A percentile compares a stretch with the other conserved stretches of the same genome.
These are phyloP conservation scores for Calvatia gigantea DNA, from an alignment of 768 basidiomycete species.

Conservation along the genomic window DNA sequence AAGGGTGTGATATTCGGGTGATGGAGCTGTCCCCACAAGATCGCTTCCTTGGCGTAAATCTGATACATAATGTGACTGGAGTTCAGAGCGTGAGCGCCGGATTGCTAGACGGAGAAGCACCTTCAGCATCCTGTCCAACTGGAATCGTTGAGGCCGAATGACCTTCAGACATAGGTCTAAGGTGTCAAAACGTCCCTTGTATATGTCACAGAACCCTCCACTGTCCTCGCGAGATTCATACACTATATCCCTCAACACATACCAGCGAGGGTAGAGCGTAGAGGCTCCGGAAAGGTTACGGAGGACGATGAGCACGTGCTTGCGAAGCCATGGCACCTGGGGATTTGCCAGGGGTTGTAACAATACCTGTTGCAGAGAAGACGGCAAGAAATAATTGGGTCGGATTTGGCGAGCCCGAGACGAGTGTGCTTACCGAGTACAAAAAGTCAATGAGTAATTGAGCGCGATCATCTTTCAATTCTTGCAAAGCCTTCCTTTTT, in stretches of 20 bases:
- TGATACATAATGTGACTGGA: conserved; percentile 15
- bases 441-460: conserved; percentile 1
- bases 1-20: conserved; percentile 7
- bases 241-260: conserved; percentile 17
- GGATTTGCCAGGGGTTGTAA: background rate
- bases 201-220: conserved; percentile 28
- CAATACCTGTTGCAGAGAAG: no score
- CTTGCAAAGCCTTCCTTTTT: background rate
- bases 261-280: conserved; percentile 24
- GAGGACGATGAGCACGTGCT: background rate
- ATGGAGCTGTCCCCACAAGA: background rate
- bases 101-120: conserved; percentile 11
- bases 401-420: no score
- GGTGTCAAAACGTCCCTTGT: conserved; percentile 18
- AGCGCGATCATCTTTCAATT: background rate
- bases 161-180: conserved; percentile 22
- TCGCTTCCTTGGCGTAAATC: conserved; percentile 4
- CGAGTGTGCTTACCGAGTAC: background rate
- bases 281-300: conserved; percentile 20
- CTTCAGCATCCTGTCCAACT: conserved; percentile 17
- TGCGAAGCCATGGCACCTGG: background rate
- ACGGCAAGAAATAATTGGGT: no score
- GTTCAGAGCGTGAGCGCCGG: conserved; percentile 16
- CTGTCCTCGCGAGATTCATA: conserved; percentile 11
- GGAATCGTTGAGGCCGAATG: conserved; percentile 19